Evolutionary conservation across 1,139 yeast genomes (phyloP), one percentile per base, ranked within the genome.

Genomic region (Scheffersomyces parashehatae): DNA sequence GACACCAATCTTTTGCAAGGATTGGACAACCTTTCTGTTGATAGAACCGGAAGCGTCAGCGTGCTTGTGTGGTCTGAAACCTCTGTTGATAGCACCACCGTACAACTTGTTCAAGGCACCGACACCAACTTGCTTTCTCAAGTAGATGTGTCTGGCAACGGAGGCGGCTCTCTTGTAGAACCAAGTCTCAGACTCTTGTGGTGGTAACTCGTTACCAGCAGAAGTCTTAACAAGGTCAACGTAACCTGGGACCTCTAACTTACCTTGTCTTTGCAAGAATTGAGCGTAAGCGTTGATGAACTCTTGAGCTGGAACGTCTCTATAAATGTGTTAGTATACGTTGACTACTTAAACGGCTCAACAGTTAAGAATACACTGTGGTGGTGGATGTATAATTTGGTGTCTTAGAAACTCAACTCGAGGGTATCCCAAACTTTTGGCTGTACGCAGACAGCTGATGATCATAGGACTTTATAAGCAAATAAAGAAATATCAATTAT

Each of bases 231-330:
- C 99, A 64, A 93, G 78, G 83, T 93, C 99, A 75, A 93, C 98
- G 88, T 91, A 93, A 76, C 97, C 97, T 82, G 99, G 99, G 68
- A 93, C 95, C 77, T 93, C 98, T 74, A 93, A 87, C 81, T 90
- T 90, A 86, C 98, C 99, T 83, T 95, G 99, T 81, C 98, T 93
- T 84, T 93, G 98, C 81, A 93, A 88, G 89, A 93, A 93, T 74
- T 88, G 88, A 70, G 99, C 98, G 84, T 93, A 93, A 79, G 98
- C 97, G 83, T 89, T 90, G 79, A 93, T 93, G 84, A 93, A 93
- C 64, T 88, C 95, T 87, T 93, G 98, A 79, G 99, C 99, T 81
- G 98, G 97, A 79, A 93, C 99, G 97, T 93, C 99, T 85, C 95
- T 86, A 72, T 61, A 52, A 36, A 37, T 33, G 39, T 60, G 75